phyloP scores from a whole-genome alignment of 192 early-diverging fungal species.

The Coemansia sp. region DNA sequence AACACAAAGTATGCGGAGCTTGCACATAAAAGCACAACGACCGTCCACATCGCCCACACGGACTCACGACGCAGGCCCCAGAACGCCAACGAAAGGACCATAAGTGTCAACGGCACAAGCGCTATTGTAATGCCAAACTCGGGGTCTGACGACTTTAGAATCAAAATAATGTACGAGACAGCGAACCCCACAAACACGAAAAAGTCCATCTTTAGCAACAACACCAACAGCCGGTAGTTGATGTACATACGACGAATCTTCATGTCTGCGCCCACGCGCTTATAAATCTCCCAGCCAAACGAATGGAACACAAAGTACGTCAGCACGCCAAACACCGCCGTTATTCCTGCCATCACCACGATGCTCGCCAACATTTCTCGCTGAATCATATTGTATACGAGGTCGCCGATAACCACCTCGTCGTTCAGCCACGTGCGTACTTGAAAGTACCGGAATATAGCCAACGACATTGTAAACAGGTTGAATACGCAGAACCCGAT shows the following conservation, averaged over 20 bases:
- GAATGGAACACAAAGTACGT: conserved; percentile 54
- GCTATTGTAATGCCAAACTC: conserved; percentile 54
- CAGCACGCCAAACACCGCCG: conserved; percentile 35
- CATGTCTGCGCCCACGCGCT: conserved; percentile 58
- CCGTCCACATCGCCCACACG: conserved; percentile 37
- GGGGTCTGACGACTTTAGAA: conserved; percentile 53
- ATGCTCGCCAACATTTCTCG: conserved; percentile 38
- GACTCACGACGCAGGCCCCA: conserved; percentile 51
- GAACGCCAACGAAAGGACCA: conserved; percentile 50
- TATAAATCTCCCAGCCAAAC: conserved; percentile 59
- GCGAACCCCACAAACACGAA: conserved; percentile 55
- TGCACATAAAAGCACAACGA: conserved; percentile 42
- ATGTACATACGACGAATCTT: conserved; percentile 57
- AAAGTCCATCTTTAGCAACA: conserved; percentile 56
- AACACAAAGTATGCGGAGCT: conserved; percentile 53
- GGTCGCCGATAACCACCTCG: conserved; percentile 12
- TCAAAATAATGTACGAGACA: conserved; percentile 61
- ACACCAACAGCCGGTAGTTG: conserved; percentile 50
- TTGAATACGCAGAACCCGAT: conserved; percentile 52
- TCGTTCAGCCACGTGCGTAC: conserved; percentile 32
- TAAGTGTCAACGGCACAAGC: conserved; percentile 44
- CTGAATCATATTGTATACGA: conserved; percentile 23
- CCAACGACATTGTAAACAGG: conserved; percentile 50
- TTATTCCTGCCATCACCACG: conserved; percentile 33
- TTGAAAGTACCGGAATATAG: conserved; percentile 52